These are phyloP conservation scores for Psidium guajava DNA, from an alignment of 345 rosid species.

Conservation along the genomic window DNA sequence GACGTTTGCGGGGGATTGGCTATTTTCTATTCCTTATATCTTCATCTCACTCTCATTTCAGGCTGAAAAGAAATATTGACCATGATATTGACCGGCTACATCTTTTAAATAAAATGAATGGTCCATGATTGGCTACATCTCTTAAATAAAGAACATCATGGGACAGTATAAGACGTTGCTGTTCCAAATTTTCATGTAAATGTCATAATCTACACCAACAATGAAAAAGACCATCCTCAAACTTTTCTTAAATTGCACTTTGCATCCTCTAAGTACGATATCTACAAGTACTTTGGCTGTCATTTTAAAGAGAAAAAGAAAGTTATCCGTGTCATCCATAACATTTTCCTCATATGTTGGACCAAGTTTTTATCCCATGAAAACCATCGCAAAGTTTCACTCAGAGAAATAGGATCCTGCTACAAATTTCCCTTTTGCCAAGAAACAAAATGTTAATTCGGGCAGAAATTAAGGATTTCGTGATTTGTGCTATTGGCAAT, in stretches of 20 bases:
- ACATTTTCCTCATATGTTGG: neutral
- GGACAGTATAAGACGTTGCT: neutral
- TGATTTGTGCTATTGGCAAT: neutral
- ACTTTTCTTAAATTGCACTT: neutral
- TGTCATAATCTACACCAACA: neutral
- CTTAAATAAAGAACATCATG: no score
- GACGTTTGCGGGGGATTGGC: constrained; percentile 33
- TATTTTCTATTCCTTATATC: neutral
- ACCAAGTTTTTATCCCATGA: neutral
- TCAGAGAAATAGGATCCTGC: neutral
- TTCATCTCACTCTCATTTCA: neutral
- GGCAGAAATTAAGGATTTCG: neutral
- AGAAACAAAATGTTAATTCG: neutral
- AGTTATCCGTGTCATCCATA: no score
- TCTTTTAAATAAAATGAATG: no score
- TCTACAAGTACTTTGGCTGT: neutral
- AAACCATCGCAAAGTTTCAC: neutral
- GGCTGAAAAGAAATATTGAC: neutral
- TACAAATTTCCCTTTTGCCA: no score
- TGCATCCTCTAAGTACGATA: no score
- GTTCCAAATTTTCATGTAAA: neutral
- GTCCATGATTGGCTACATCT: neutral
- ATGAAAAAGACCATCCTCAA: neutral
- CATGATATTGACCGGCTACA: neutral
- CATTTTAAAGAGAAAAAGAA: neutral